Evolutionary conservation across 768 basidiomycete genomes (phyloP), one percentile per base, ranked within the genome.

Genomic region (Chalciporus chontae): DNA sequence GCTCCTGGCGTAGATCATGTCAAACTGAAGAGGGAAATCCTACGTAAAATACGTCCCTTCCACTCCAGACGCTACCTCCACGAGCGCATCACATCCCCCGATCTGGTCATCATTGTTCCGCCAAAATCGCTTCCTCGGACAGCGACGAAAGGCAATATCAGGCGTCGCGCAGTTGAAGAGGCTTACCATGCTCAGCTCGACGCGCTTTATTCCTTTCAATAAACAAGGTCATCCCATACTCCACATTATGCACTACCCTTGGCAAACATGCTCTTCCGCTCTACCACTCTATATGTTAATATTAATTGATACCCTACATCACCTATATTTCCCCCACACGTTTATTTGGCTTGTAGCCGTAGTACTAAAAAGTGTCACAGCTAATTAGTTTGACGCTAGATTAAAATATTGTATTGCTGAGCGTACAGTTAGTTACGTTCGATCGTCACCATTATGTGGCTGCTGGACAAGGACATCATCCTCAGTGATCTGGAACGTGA

Each of bases 121-220:
- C 70, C 72, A 38, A 75, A 77, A n/a, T 78, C 84, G 2, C 76
- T 90, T 38, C 88, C 88, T 34, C 74, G 88, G 55, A 90, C 88
- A 0, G 81, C 80, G 17, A 88, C 88, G 11, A 90, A 90, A 70
- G 87, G 88, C 24, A 90, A 90, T 60, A 84, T 90, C 55, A 81
- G 88, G 43, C 78, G 88, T 40, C 79, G 75, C 56, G 87, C 85
- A 11, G 85, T 89, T 18, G 88, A 90, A 68, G 84, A 85, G 54
- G 57, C 71, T 21, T 87, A 78, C 71, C 73, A 74, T 59, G 56
- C 61, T 21, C 70, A 77, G 48, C 74, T 90, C 19, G 85, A 90
- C 66, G 61, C 63, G 31, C 75, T 87, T 32, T 88, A 82, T 56
- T 65, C 66, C 50, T 55, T 57, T 46, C 47, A 36, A 23, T 59